phyloP scores from a whole-genome alignment of 1,139 yeast species.

The Nakaseomyces bracarensis region DNA sequence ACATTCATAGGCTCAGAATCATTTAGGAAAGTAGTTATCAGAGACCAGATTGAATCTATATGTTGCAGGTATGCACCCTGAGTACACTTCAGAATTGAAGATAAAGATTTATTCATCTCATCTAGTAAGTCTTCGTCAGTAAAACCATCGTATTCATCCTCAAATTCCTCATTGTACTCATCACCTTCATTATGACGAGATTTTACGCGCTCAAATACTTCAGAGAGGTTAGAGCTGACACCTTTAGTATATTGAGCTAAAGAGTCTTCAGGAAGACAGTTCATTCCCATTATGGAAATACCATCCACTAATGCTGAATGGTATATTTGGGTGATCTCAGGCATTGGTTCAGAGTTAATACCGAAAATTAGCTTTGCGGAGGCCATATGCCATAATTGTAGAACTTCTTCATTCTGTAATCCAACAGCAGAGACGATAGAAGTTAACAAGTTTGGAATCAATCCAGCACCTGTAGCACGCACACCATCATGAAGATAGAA shows the following conservation, averaged over 20 bases:
- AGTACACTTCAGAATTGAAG: conserved; percentile 63
- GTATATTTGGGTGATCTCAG: conserved; percentile 73
- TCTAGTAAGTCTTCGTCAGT: conserved; percentile 85
- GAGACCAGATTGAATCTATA: conserved; percentile 52
- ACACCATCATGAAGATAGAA: conserved; percentile 93
- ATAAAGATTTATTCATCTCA: conserved; percentile 71
- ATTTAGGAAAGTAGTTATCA: conserved; percentile 46
- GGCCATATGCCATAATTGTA: conserved; percentile 65
- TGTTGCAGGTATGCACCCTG: conserved; percentile 53
- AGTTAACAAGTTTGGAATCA: conserved; percentile 68
- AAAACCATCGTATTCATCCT: conserved; percentile 76
- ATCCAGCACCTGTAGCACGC: conserved; percentile 78
- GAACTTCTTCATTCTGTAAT: conserved; percentile 45
- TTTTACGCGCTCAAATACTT: conserved; percentile 63
- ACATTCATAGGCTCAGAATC: conserved; percentile 63
- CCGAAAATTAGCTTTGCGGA: conserved; percentile 62
- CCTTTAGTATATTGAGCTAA: conserved; percentile 52
- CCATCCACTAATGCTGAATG: conserved; percentile 67
- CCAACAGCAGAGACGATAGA: conserved; percentile 64
- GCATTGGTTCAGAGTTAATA: conserved; percentile 68
- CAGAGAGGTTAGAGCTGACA: conserved; percentile 53
- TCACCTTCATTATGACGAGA: conserved; percentile 62
- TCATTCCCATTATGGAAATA: conserved; percentile 57
- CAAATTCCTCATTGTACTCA: conserved; percentile 48
- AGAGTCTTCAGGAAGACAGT: conserved; percentile 50